These are phyloP conservation scores for Calycina marina DNA, from an alignment of 2,329 filamentous ascomycete species.

Conservation along the genomic window DNA sequence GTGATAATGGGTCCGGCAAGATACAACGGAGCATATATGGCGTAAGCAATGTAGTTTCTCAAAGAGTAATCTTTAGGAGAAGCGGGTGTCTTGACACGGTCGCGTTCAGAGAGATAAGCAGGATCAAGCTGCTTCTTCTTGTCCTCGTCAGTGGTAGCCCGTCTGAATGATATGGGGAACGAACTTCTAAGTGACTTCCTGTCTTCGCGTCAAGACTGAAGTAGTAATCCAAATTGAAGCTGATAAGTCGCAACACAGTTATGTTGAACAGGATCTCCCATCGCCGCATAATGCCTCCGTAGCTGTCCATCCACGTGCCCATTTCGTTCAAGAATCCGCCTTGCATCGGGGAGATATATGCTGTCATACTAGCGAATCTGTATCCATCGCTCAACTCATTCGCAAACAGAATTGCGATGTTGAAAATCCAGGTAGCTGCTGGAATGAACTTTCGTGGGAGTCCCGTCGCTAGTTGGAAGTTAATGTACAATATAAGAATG, in stretches of 20 bases:
- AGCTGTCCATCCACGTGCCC: conserved; percentile 61
- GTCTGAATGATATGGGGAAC: not conserved
- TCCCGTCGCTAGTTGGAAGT: conserved; percentile 63
- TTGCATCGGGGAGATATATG: conserved; percentile 27
- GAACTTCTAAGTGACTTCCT: conserved; percentile 67
- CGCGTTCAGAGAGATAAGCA: conserved; percentile 70
- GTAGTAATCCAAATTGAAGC: conserved; percentile 94
- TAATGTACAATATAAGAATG: conserved; percentile 61
- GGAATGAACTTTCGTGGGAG: conserved; percentile 61
- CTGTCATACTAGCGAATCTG: conserved; percentile 48
- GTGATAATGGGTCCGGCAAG: conserved; percentile 86
- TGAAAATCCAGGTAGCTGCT: conserved; percentile 75
- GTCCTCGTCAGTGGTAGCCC: conserved; percentile 41
- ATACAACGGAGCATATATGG: conserved; percentile 85
- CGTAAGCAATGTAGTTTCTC: conserved; percentile 79
- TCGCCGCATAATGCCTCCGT: conserved; percentile 68
- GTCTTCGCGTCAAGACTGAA: conserved; percentile 61
- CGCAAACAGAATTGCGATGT: conserved; percentile 69
- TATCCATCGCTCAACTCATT: conserved; percentile 81
- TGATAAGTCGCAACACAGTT: conserved; percentile 80
- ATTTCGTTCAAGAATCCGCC: conserved; percentile 25
- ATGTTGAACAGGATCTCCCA: conserved; percentile 99
- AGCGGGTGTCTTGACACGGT: conserved; percentile 68
- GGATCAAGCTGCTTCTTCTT: conserved; percentile 98
- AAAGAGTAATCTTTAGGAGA: conserved; percentile 57